Evolutionary conservation across 352 stramenopile genomes (phyloP), one percentile per base, ranked within the genome.

Genomic region (Phytopythium aichiense): DNA sequence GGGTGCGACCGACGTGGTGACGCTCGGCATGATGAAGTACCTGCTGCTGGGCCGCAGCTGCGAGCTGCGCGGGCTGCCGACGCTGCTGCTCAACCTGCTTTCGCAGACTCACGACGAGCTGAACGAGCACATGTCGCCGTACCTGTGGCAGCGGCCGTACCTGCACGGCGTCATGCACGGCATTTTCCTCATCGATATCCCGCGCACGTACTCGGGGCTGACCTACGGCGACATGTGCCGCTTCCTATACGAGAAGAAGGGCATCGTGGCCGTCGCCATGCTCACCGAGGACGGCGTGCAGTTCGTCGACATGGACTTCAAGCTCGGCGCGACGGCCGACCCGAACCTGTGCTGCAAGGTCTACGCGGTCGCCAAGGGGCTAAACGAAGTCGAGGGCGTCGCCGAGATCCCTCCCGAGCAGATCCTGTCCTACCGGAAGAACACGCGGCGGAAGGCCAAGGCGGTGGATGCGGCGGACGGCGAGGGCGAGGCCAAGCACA

Each of bases 301-400:
- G 46, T 84, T 91, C 28, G 74, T 89, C 13, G 82, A 91, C 50
- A 81, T 87, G 67, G 80, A 90, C 15, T 93, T 91, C 64, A 93
- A 93, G 59, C 63, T 93, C 8, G 84, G 84, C 2, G 79, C 68
- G 1, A 90, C 80, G 0, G 80, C 84, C 2, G 84, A 93, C 38
- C 84, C 84, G 6, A 91, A 88, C 43, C 33, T 90, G 45, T 93
- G 84, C 63, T 91, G 84, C 66, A 93, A 91, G 42, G 76, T 93
- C 22, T 93, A 90, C 52, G 80, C 77, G 2, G 79, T 93, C 40
- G 81, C 82, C 12, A 87, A 88, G 52, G 69, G 71, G 4, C 59
- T 87, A 9, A 73, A 65, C 7, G 74, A 79, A 0, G 74, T 93
- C 18, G 81, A 89, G 61, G 63, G 69, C 16, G 71, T 91, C 28